Evolutionary conservation across 176 grass and related monocot species (phyloP), one percentile per base, ranked within the genome.

Genomic region (Leersia perrieri): DNA sequence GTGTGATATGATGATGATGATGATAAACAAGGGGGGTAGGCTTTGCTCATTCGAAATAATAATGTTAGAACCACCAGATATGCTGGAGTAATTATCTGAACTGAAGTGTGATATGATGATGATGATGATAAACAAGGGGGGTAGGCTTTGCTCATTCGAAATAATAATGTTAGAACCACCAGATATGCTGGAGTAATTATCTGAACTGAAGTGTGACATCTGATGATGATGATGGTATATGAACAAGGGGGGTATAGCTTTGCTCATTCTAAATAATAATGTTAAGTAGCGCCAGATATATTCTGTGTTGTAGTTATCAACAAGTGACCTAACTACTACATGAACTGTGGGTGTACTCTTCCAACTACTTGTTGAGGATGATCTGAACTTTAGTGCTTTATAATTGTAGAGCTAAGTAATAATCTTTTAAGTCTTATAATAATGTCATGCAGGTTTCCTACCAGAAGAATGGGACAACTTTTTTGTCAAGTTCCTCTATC

Each of bases 401-500:
- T 5, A 62, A 84, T 31, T 80, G 23, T 74, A 66, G 62, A 80
- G 18, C 14, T 23, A 60, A 36, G 7, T 31, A 39, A 11, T 51
- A 26, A 77, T 77, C 7, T 57, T 39, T 39, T 85, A 8, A 64
- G 63, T 16, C 28, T 38, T 68, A 9, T 10, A 68, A 7, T 7
- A 62, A 39, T 70, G 7, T 44, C 49, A 42, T 89, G 88, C 84
- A 98, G 95, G 95, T 63, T 98, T 98, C 74, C 61, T 98, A 25
- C 95, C 95, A 5, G 79, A 92, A 23, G 90, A 93, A 65, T 95
- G 93, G 89, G 95, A 98, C 66, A 87, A 16, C 2, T 85, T 93
- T 86, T 94, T 98, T 5, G 95, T 98, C 23, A 93, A 98, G 78
- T 98, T 76, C 73, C 77, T 98, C 22, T 95, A 98, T 85, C 95